Evolutionary conservation across 1,284 basidiomycete species (phyloP).

Genomic region (Leccinum pachyderme): DNA sequence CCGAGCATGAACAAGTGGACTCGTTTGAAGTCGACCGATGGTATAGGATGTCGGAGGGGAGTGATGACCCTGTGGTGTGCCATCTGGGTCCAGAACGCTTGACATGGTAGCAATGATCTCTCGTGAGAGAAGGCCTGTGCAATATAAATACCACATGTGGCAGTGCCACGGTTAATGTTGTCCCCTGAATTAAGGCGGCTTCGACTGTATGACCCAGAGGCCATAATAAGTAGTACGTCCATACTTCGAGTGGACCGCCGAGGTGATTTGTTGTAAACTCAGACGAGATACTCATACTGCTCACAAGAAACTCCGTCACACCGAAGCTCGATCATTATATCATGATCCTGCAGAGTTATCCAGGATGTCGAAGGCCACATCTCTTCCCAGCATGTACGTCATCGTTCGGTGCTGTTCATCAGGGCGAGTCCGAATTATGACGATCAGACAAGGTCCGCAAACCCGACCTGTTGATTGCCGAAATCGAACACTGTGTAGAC

Average conservation of each 20-base stretch:
- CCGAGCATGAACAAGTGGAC: conserved; percentile 3
- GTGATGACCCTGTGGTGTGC: neutral
- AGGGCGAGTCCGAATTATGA: no score
- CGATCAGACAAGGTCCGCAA: no score
- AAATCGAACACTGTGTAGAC: no score
- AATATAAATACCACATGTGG: neutral
- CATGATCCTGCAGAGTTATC: neutral
- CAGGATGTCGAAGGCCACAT: neutral
- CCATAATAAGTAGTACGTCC: no score
- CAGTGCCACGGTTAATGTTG: no score
- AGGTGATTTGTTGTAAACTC: no score
- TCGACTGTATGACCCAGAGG: neutral
- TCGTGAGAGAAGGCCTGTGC: neutral
- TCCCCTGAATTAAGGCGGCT: neutral
- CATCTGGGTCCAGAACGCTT: neutral
- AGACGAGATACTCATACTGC: no score
- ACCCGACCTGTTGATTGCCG: no score
- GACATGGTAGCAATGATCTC: neutral
- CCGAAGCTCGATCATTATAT: neutral
- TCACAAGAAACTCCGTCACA: no score
- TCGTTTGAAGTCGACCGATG: conserved; percentile 6
- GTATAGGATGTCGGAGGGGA: conserved; percentile 1
- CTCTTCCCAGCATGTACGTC: neutral
- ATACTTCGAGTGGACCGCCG: no score
- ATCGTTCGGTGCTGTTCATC: neutral